These are phyloP conservation scores for Boletus subcaerulescens DNA, from an alignment of 768 basidiomycete species.

Conservation along the genomic window DNA sequence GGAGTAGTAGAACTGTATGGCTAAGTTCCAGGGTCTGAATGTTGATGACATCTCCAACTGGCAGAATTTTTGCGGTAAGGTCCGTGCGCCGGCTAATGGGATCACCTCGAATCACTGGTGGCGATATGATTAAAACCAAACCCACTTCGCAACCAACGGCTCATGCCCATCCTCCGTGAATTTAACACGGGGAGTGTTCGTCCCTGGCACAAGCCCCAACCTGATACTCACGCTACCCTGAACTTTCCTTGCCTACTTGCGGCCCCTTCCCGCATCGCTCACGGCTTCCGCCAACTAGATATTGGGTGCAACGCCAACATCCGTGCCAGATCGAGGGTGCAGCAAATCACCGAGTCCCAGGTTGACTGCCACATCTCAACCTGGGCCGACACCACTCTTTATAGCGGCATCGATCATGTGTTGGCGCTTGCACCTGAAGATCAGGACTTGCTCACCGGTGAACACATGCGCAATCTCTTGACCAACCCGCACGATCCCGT, in stretches of 20 bases:
- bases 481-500: not conserved
- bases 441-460: conserved; percentile 16
- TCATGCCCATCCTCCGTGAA: not conserved
- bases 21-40: too few species aligned
- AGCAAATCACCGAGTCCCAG: not conserved
- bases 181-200: not conserved
- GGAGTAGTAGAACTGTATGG: too few species aligned
- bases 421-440: conserved; percentile 5
- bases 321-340: not conserved
- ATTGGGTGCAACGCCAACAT: not conserved
- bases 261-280: not conserved
- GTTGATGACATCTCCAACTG: too few species aligned
- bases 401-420: not conserved
- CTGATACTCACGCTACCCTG: not conserved
- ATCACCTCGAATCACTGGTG: too few species aligned
- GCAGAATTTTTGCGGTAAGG: too few species aligned
- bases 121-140: too few species aligned
- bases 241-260: not conserved
- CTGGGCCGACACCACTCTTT: not conserved
- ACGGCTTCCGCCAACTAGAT: not conserved
- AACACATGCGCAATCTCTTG: conserved; percentile 1
- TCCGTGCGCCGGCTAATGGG: too few species aligned
- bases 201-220: not conserved
- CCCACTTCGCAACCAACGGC: not conserved
- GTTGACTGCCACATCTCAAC: conserved; percentile 6